phyloP scores from a whole-genome alignment of 202 grass and related monocot species.

The Eragrostis tef region DNA sequence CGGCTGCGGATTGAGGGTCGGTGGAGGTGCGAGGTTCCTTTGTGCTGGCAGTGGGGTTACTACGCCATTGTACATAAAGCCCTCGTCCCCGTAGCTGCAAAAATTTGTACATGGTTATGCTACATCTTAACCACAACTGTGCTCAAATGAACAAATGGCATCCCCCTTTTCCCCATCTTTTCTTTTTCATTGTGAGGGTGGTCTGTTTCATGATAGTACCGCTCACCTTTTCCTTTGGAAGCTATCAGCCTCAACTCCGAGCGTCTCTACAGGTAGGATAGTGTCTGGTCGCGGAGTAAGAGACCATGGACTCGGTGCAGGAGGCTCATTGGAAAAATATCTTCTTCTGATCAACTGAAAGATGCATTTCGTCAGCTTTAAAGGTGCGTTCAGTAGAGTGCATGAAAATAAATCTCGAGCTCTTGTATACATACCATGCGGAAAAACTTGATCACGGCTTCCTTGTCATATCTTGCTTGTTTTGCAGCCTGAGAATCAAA shows the following conservation, averaged over 20 bases:
- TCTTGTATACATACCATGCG: slow-evolving; percentile 63
- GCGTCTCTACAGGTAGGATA: slow-evolving; percentile 56
- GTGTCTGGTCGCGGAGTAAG: slow-evolving; percentile 55
- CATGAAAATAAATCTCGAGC: slow-evolving; percentile 35
- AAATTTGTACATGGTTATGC: slow-evolving; percentile 1
- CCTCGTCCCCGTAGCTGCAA: slow-evolving; percentile 62
- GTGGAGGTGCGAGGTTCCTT: slow-evolving; percentile 68
- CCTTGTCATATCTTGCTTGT: slow-evolving; percentile 98
- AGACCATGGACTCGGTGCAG: slow-evolving; percentile 68
- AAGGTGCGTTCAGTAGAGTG: neutral
- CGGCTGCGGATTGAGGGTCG: slow-evolving; percentile 69
- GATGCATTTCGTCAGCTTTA: slow-evolving; percentile 31
- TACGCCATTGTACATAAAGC: slow-evolving; percentile 63
- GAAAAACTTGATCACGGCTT: slow-evolving; percentile 92
- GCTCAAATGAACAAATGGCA: slow-evolving; percentile 5
- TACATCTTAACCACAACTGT: slow-evolving; percentile 17
- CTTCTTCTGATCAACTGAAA: slow-evolving; percentile 91
- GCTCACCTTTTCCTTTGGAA: slow-evolving; percentile 82
- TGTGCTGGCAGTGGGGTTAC: slow-evolving; percentile 74
- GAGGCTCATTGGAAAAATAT: slow-evolving; percentile 81
- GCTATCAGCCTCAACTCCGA: slow-evolving; percentile 56
- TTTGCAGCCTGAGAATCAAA: slow-evolving; percentile 68
- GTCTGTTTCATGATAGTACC: slow-evolving; percentile 25
- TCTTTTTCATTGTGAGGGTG: neutral
- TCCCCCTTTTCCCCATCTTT: neutral